Conservation (phyloP, 2,329 filamentous ascomycete species). For the Trichoderma pleuroti region DNA sequence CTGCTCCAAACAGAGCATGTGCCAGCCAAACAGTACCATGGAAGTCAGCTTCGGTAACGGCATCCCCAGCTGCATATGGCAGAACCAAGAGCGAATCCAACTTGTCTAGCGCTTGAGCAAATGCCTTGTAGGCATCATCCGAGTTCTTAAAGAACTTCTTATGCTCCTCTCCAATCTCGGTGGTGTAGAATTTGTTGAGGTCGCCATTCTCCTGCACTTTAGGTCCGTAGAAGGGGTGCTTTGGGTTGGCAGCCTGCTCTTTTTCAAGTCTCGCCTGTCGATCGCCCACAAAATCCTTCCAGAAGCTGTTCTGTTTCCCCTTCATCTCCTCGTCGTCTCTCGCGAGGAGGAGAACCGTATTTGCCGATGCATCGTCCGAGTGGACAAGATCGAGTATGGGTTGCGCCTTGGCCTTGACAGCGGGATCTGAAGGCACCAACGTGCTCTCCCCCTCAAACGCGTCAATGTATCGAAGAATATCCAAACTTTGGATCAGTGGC, state of each 20-base stretch:
- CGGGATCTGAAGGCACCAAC: conserved; percentile 15
- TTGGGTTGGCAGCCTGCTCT: conserved; percentile 17
- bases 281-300: conserved; percentile 17
- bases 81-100: conserved; percentile 21
- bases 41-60: conserved; percentile 22
- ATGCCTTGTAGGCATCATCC: neutral
- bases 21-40: conserved; percentile 22
- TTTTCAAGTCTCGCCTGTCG: conserved; percentile 20
- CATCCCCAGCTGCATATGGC: conserved; percentile 22
- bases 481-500: conserved; percentile 20
- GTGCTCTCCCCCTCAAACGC: neutral
- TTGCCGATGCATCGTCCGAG: conserved; percentile 19
- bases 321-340: conserved; percentile 14
- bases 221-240: conserved; percentile 23
- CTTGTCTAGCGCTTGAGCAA: conserved; percentile 20
- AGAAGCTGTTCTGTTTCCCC: neutral
- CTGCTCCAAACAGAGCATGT: conserved; percentile 19
- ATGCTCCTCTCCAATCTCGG: conserved; percentile 3
- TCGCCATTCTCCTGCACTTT: conserved; percentile 21
- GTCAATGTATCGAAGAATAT: conserved; percentile 22
- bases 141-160: conserved; percentile 18
- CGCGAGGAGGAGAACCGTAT: conserved; percentile 20
- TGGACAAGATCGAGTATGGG: conserved; percentile 22
- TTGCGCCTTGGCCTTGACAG: conserved; percentile 9
- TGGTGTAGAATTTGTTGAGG: conserved; percentile 16